A percentile compares a stretch with the other conserved stretches of the same genome.
Conservation (phyloP, 345 rosid species). For the Camelina laxa region DNA sequence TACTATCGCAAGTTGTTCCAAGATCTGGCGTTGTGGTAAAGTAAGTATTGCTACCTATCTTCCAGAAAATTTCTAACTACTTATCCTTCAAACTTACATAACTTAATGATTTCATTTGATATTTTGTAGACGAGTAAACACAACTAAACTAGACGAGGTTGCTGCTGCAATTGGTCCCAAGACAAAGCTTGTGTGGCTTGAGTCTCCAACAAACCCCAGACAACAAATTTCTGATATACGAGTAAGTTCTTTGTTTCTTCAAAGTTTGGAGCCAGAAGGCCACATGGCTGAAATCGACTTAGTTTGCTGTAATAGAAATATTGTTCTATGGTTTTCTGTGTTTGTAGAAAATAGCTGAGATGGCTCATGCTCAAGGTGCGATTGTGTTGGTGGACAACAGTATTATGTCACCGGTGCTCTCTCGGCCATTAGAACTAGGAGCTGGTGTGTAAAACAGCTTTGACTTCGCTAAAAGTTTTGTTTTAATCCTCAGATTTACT, state of each 20-base stretch:
- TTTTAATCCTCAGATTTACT: slow-evolving; percentile 3
- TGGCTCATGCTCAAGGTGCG: slow-evolving; percentile 83
- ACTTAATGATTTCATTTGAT: slow-evolving; percentile 19
- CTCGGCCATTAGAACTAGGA: slow-evolving; percentile 91
- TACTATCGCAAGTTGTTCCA: slow-evolving; percentile 84
- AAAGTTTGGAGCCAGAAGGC: background rate
- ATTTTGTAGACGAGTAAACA: slow-evolving; percentile 76
- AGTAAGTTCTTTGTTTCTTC: slow-evolving; percentile 43
- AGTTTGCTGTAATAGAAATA: background rate
- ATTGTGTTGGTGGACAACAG: slow-evolving; percentile 91
- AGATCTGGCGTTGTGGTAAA: slow-evolving; percentile 74
- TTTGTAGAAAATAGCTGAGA: slow-evolving; percentile 77
- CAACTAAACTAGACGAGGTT: slow-evolving; percentile 69
- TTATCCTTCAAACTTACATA: slow-evolving; percentile 19
- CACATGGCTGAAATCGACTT: background rate
- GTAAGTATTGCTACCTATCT: slow-evolving; percentile 54
- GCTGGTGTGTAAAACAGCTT: slow-evolving; percentile 61
- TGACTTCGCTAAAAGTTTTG: background rate
- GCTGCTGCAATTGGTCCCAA: slow-evolving; percentile 74
- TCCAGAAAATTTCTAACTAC: background rate
- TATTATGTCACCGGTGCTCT: slow-evolving; percentile 89
- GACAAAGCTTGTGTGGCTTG: slow-evolving; percentile 93
- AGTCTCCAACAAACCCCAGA: slow-evolving; percentile 92
- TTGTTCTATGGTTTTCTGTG: background rate
- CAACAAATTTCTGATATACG: slow-evolving; percentile 84